Conservation (phyloP, 768 basidiomycete species). For the Psilocybe subaeruginosa region DNA sequence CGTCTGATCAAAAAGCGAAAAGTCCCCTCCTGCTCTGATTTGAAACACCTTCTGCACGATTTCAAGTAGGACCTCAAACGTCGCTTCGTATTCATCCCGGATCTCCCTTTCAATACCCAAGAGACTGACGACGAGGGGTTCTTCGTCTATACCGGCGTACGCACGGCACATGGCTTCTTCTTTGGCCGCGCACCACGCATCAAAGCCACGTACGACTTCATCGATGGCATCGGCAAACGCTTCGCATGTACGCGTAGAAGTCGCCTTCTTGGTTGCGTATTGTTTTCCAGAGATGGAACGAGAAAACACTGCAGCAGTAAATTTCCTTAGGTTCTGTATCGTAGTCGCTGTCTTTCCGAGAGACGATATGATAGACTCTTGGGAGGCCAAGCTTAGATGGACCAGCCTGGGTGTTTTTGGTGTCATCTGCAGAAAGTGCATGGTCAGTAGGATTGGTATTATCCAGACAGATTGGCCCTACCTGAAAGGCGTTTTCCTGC, state of each 20-base stretch:
- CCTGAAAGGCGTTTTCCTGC: conserved; percentile 35
- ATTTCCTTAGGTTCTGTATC: conserved; percentile 63
- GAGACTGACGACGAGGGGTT: conserved; percentile 62
- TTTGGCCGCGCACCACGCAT: conserved; percentile 68
- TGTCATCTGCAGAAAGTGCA: conserved; percentile 39
- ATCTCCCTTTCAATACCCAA: conserved; percentile 65
- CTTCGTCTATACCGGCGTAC: conserved; percentile 45
- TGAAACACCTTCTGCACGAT: conserved; percentile 43
- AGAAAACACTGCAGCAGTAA: conserved; percentile 52
- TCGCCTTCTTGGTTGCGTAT: conserved; percentile 16
- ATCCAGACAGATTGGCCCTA: conserved; percentile 18
- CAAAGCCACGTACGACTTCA: conserved; percentile 56
- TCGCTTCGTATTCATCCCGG: conserved; percentile 56
- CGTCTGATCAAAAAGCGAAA: conserved; percentile 23
- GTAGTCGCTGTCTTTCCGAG: conserved; percentile 65
- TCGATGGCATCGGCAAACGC: conserved; percentile 82
- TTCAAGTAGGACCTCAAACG: conserved; percentile 58
- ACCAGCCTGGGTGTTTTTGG: conserved; percentile 59
- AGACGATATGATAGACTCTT: conserved; percentile 62
- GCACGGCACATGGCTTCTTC: conserved; percentile 74
- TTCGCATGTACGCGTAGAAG: conserved; percentile 65
- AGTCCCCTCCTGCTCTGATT: conserved; percentile 27
- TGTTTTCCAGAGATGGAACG: conserved; percentile 27
- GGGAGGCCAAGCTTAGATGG: conserved; percentile 70
- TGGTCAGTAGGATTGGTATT: background rate